Evolutionary conservation across 495 filamentous ascomycete genomes (phyloP).

Genomic region (Rostrohypoxylon terebratum): DNA sequence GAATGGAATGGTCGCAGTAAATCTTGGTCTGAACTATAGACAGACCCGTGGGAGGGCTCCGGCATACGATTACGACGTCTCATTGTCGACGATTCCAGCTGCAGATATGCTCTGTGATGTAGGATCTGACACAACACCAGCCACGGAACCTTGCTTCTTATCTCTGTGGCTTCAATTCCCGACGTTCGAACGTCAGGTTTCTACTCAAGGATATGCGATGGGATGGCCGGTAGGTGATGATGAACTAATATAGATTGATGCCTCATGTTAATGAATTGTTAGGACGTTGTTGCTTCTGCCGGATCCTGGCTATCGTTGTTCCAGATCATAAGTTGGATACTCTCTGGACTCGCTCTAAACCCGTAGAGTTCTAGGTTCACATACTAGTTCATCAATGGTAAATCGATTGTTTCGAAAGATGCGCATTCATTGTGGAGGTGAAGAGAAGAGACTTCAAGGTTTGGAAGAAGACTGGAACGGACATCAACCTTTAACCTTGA

Average conservation of each 20-base stretch:
- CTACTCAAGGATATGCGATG: constrained; percentile 8
- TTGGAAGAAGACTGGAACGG: too few relatives aligned
- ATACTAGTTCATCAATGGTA: background rate
- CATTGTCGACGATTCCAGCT: background rate
- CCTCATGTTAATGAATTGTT: background rate
- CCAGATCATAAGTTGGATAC: constrained; percentile 11
- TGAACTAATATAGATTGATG: background rate
- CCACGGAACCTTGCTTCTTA: background rate
- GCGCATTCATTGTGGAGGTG: too few relatives aligned
- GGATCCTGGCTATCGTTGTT: constrained; percentile 10
- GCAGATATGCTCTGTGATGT: background rate
- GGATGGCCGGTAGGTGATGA: background rate
- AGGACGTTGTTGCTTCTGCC: constrained; percentile 13
- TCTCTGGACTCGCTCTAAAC: constrained; percentile 7
- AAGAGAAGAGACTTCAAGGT: too few relatives aligned
- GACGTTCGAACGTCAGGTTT: constrained; percentile 6
- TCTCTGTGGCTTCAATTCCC: constrained; percentile 10
- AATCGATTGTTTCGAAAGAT: too few relatives aligned
- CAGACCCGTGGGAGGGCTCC: constrained; percentile 1
- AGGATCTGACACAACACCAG: background rate
- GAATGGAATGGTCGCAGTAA: constrained; percentile 1
- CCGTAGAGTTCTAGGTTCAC: background rate
- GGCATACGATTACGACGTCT: constrained; percentile 10
- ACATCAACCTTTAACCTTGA: too few relatives aligned
- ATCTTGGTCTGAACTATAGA: constrained; percentile 6